Base-by-base conservation (phyloP, 495 filamentous ascomycete species). In the Amniculicola lignicola region DNA sequence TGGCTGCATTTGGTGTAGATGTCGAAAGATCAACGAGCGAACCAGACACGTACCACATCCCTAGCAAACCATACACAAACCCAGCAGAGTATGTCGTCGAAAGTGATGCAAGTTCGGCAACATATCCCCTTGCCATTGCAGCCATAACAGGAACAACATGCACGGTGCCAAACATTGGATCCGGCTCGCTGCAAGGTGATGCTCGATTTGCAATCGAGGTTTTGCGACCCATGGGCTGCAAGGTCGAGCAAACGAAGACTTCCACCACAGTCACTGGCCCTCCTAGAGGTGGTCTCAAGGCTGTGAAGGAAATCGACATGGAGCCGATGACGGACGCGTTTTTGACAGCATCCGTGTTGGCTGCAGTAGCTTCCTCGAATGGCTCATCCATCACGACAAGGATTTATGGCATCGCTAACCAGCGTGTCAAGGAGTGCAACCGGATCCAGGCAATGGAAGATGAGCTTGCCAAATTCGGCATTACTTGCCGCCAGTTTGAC, bases 261-360 rank as follows among this genome's bases (percentile, higher is more conserved):
- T 95, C 90, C 1, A 99, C 93, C 11, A 97, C 92, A 1, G 94
- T 99, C 12, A 93, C 83, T 36, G 93, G 93, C 2, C 92, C 92
- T n/a, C 71, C 79, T 14, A 73, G 74, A 50, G 92, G 90, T 19
- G 71, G 77, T 3, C 72, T 99, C 36, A 83, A 83, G 57, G 79
- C 84, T 0, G 70, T 89, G 9, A 77, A 83, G 1, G 81, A 91
- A 41, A 83, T 97, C 22, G 90, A 99, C 65, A 99, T 99, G 93
- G 93, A 96, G 66, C 88, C 90, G 14, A 99, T 99, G 93, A 99
- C 93, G 0, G 93, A 99, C 75, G 93, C 93, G 46, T 99, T 99
- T 79, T 75, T 99, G 24, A 94, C 88, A 22, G 93, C 93, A 15
- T 92, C 89, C 11, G 88, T 95, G 25, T 82, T 99, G 45, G 94